These are phyloP conservation scores for Kwoniella pini DNA, from an alignment of 768 basidiomycete genomes.

Conservation along the genomic window DNA sequence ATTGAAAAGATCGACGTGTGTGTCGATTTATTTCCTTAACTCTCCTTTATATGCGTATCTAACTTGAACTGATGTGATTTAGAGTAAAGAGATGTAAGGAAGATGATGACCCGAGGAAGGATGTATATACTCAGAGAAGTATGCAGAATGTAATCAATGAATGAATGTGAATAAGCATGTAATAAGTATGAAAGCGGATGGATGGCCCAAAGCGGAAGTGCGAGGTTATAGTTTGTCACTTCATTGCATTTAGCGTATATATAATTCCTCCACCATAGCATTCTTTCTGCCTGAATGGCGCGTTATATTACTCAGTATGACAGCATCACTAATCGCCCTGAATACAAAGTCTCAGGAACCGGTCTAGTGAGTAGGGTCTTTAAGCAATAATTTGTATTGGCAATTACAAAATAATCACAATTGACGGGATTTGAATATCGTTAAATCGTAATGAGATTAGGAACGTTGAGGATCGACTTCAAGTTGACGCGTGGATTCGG, in stretches of 20 bases:
- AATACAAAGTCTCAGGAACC: constrained; percentile 2
- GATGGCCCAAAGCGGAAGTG: background rate
- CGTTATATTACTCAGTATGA: background rate
- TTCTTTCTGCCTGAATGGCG: background rate
- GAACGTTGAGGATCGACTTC: background rate
- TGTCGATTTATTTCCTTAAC: no score
- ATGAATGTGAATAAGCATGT: background rate
- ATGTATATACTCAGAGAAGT: no score
- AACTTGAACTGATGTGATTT: background rate
- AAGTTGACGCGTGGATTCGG: background rate
- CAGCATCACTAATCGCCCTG: background rate
- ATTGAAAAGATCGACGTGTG: constrained; percentile 8
- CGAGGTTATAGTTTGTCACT: constrained; percentile 1
- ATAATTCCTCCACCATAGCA: no score
- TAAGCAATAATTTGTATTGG: background rate
- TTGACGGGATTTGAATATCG: no score
- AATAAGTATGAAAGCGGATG: background rate
- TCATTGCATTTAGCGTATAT: no score
- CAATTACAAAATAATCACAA: background rate
- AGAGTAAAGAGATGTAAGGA: background rate
- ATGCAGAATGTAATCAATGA: no score
- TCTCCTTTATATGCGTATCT: no score
- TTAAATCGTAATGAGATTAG: constrained; percentile 3
- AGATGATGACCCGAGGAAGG: no score
- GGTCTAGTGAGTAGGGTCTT: background rate